phyloP scores from a whole-genome alignment of 1,139 yeast genomes.

The Pichia cactophila region DNA sequence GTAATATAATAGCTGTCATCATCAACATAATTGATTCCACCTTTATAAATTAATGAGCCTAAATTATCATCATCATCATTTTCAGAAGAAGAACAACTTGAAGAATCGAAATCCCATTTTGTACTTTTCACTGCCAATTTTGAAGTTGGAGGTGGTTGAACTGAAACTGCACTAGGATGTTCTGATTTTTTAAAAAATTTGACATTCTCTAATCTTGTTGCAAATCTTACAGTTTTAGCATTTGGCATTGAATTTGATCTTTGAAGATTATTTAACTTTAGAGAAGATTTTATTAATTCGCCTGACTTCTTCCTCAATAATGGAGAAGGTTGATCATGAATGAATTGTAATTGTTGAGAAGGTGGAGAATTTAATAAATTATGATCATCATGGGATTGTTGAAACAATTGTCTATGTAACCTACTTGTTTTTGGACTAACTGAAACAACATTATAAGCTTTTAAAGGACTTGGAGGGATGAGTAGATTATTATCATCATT shows the following conservation, averaged over 20 bases:
- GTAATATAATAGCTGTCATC: background rate
- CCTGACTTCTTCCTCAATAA: conserved; percentile 63
- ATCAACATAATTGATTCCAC: conserved; percentile 19
- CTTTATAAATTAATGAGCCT: background rate
- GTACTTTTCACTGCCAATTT: conserved; percentile 23
- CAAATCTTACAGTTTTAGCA: conserved; percentile 73
- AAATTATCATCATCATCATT: conserved; percentile 28
- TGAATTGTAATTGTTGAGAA: background rate
- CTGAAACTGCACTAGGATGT: conserved; percentile 68
- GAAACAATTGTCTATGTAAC: background rate
- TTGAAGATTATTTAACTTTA: conserved; percentile 43
- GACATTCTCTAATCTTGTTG: conserved; percentile 55
- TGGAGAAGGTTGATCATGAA: background rate
- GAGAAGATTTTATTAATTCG: conserved; percentile 68
- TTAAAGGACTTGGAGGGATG: conserved; percentile 7
- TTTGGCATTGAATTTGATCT: conserved; percentile 64
- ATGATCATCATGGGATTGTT: background rate
- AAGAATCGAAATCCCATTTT: conserved; percentile 24
- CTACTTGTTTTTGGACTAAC: background rate
- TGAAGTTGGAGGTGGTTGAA: conserved; percentile 26
- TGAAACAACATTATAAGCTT: conserved; percentile 4
- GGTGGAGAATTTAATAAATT: background rate
- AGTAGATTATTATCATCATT: conserved; percentile 1
- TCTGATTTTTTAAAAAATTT: conserved; percentile 67
- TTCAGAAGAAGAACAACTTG: conserved; percentile 12